Percentiles rank a stretch among this genome's conserved stretches.
Conservation (phyloP, 2,329 filamentous ascomycete species). For the Nannizzia gypsea region DNA sequence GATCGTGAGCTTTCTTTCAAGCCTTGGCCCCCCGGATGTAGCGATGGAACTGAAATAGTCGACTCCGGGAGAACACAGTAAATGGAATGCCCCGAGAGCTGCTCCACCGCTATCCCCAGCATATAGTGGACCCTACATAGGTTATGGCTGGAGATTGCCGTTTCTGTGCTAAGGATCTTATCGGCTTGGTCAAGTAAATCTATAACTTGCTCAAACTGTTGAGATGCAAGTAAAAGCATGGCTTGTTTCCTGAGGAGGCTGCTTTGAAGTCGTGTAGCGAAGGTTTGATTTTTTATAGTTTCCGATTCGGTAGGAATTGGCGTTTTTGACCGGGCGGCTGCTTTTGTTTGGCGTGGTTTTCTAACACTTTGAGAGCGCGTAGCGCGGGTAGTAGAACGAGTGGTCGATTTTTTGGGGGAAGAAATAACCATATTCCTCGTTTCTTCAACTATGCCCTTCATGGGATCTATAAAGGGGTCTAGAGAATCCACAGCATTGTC, state of each 20-base stretch:
- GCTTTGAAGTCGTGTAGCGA: constrained; percentile 35
- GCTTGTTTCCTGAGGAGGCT: constrained; percentile 37
- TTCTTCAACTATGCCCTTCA: constrained; percentile 31
- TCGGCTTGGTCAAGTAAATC: constrained; percentile 36
- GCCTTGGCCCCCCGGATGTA: constrained; percentile 32
- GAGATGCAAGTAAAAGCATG: constrained; percentile 27
- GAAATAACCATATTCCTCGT: constrained; percentile 33
- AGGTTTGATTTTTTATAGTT: background rate
- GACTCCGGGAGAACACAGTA: constrained; percentile 88
- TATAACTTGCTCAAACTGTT: constrained; percentile 48
- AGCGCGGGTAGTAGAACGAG: constrained; percentile 4
- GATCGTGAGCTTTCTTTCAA: constrained; percentile 29
- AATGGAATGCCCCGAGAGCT: constrained; percentile 64
- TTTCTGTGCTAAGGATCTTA: constrained; percentile 10
- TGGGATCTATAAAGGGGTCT: constrained; percentile 17
- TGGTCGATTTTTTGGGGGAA: constrained; percentile 14
- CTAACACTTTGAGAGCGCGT: background rate
- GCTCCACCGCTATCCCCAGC: constrained; percentile 28
- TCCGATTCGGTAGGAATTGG: constrained; percentile 21
- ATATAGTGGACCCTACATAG: constrained; percentile 29
- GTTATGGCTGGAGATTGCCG: constrained; percentile 20
- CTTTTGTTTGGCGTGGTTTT: constrained; percentile 5
- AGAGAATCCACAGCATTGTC: constrained; percentile 16
- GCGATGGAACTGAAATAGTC: constrained; percentile 72
- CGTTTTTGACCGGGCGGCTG: constrained; percentile 11